Percentiles rank a stretch among this genome's conserved stretches.
These are phyloP conservation scores for Didymella exigua DNA, from an alignment of 2,329 filamentous ascomycete genomes.

Conservation along the genomic window DNA sequence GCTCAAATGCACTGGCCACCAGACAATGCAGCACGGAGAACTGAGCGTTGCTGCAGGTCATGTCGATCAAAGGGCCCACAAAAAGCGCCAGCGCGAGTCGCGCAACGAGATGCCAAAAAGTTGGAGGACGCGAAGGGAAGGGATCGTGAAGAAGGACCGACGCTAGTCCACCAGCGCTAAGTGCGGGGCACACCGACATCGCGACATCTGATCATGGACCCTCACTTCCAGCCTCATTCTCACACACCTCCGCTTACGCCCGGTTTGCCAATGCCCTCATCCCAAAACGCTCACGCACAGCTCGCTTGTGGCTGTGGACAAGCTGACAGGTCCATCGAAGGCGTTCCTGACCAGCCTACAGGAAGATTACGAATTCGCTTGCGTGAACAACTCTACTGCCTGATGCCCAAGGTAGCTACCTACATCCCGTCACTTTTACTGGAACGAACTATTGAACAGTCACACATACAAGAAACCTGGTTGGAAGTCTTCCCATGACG, in stretches of 20 bases:
- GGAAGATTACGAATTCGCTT: conserved; percentile 25
- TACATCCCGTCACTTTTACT: not conserved
- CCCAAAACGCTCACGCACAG: conserved; percentile 29
- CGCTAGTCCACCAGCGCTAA: conserved; percentile 19
- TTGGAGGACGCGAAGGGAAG: conserved; percentile 14
- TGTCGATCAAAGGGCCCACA: conserved; percentile 37
- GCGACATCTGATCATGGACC: conserved; percentile 17
- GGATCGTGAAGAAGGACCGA: conserved; percentile 19
- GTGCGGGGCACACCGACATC: conserved; percentile 29
- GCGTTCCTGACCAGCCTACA: conserved; percentile 17
- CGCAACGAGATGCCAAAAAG: conserved; percentile 18
- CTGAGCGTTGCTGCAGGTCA: conserved; percentile 40
- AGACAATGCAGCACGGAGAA: conserved; percentile 29
- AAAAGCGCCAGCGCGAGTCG: conserved; percentile 16
- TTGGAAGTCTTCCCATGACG: conserved; percentile 4
- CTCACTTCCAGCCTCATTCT: conserved; percentile 36
- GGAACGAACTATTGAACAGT: not conserved
- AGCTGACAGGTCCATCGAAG: conserved; percentile 31
- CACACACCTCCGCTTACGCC: conserved; percentile 16
- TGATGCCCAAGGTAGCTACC: conserved; percentile 3
- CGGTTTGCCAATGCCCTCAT: conserved; percentile 23
- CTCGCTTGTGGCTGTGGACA: conserved; percentile 28
- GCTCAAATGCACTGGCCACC: conserved; percentile 33
- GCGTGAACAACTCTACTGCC: conserved; percentile 34
- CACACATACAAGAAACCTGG: conserved; percentile 8